These are phyloP conservation scores for Sclerotinia trifoliorum DNA, from an alignment of 2,329 filamentous ascomycete species.

Conservation along the genomic window DNA sequence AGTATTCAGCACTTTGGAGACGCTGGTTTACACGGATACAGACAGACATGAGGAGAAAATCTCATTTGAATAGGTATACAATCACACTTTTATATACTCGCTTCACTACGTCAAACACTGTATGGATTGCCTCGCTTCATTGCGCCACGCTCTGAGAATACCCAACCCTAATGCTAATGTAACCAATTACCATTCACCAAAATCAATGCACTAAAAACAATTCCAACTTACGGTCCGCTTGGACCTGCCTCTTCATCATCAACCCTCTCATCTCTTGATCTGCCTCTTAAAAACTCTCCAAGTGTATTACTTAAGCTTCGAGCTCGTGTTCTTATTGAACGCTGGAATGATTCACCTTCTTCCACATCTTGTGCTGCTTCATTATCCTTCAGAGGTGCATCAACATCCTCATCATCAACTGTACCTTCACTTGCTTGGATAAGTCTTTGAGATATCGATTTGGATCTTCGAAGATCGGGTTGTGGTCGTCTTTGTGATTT, in stretches of 20 bases:
- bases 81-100: slow-evolving; percentile 11
- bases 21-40: no score
- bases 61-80: background rate
- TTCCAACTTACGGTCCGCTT: slow-evolving; percentile 30
- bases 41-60: no score
- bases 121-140: background rate
- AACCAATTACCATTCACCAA: slow-evolving; percentile 14
- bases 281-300: slow-evolving; percentile 34
- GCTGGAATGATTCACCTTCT: slow-evolving; percentile 27
- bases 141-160: slow-evolving; percentile 15
- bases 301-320: slow-evolving; percentile 38
- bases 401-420: slow-evolving; percentile 29
- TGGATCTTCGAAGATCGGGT: slow-evolving; percentile 32
- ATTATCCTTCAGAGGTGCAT: slow-evolving; percentile 22
- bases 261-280: slow-evolving; percentile 25
- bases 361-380: slow-evolving; percentile 24
- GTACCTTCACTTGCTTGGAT: slow-evolving; percentile 24
- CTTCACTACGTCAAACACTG: background rate
- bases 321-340: slow-evolving; percentile 32
- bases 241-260: slow-evolving; percentile 35
- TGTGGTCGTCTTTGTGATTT: slow-evolving; percentile 38
- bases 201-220: slow-evolving; percentile 2
- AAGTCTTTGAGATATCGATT: slow-evolving; percentile 35
- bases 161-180: slow-evolving; percentile 16
- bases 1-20: background rate